Evolutionary conservation across 257 asterid genomes (phyloP), one percentile per base, ranked within the genome.

Genomic region (Fraxinus excelsior): DNA sequence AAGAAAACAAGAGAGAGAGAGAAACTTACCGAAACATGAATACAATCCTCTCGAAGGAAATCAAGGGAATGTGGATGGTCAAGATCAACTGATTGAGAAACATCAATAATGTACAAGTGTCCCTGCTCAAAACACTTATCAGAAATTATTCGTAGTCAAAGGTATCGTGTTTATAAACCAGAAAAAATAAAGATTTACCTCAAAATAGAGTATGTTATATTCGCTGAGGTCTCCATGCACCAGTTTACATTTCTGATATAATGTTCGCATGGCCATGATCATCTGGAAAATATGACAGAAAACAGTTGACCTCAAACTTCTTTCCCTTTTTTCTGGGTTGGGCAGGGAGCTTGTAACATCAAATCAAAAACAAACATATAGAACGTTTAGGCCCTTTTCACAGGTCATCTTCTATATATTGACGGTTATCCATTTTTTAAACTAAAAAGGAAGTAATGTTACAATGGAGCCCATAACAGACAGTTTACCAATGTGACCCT

Each of bases 161-260:
- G 53, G 23, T 70, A 68, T 28, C 40, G 58, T 68, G 26, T 44
- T 19, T 35, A n/a, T 28, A 79, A 23, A 32, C 7, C 53, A 31
- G 42, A 10, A 66, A 78, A 25, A 49, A n/a, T 13, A 37, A 74
- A 74, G 64, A 70, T 78, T 82, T 74, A 89, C 99, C 94, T 96
- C 97, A 77, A 26, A 91, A 80, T 91, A 89, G 34, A 96, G 97
- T 76, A 93, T 91, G 78, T 93, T 96, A 76, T 96, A 96, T 84
- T 96, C 99, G 67, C 98, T 96, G 19, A 96, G 92, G 77, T 96
- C 99, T 72, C 98, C 99, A 26, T 96, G 99, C 73, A 96, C 99
- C 67, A 93, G 90, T 88, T 93, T 96, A 91, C 98, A 96, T 80
- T 93, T 96, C 83, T 90, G 98, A 81, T 96, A 96, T 37, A 93